Percentiles rank a stretch among this genome's conserved stretches.
Conservation (phyloP, 192 early-diverging fungal species). For the Neocallimastix lanati region DNA sequence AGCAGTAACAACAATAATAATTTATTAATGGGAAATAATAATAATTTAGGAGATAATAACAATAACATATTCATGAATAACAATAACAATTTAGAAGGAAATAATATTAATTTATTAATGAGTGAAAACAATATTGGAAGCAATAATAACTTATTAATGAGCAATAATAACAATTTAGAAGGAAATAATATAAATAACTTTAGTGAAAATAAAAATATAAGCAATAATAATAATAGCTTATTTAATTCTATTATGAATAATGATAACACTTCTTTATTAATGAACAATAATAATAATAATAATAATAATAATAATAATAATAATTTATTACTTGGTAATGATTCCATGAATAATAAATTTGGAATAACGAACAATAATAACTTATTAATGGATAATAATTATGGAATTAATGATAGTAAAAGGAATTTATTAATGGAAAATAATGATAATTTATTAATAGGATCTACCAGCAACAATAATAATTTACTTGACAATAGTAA, state of each 20-base stretch:
- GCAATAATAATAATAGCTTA: neutral
- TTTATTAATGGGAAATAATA: neutral
- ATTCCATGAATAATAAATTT: too few species aligned
- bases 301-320: neutral
- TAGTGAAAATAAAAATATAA: too few species aligned
- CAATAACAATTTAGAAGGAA: neutral
- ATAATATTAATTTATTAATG: neutral
- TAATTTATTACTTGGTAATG: too few species aligned
- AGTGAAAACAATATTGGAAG: neutral
- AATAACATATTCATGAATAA: neutral
- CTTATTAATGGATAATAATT: too few species aligned
- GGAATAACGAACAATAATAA: too few species aligned
- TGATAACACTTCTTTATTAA: neutral
- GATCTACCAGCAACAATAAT: neutral
- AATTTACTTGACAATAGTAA: neutral
- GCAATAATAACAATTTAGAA: too few species aligned
- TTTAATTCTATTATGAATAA: neutral
- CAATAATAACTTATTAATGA: too few species aligned
- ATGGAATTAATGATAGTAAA: too few species aligned
- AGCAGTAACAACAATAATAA: too few species aligned
- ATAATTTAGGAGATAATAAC: neutral
- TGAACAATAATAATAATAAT: neutral
- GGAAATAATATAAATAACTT: too few species aligned
- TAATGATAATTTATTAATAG: neutral
- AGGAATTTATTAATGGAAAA: too few species aligned